These are phyloP conservation scores for Colletotrichum sp. DNA, from an alignment of 2,329 filamentous ascomycete species.

Conservation along the genomic window DNA sequence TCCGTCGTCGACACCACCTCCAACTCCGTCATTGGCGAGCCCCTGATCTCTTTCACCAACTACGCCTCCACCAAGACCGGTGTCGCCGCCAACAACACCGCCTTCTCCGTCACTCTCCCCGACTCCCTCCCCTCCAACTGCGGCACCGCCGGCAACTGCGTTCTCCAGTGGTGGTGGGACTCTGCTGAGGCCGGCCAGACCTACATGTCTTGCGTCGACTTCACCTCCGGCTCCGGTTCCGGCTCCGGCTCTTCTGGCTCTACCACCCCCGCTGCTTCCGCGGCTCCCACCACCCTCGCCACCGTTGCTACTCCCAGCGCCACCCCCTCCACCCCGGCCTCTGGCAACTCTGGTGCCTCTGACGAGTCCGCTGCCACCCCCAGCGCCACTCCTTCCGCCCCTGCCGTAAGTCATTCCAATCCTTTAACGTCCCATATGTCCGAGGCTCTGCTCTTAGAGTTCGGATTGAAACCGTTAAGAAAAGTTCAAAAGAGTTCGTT, in stretches of 20 bases:
- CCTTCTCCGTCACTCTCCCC: constrained; percentile 62
- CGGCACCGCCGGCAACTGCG: constrained; percentile 50
- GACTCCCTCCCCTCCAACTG: constrained; percentile 49
- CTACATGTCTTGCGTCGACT: constrained; percentile 69
- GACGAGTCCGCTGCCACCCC: not conserved
- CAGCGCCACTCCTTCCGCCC: not conserved
- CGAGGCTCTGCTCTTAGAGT: not conserved
- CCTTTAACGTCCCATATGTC: not conserved
- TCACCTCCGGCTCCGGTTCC: constrained; percentile 32
- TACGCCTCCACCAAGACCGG: constrained; percentile 30
- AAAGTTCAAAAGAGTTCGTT: not conserved
- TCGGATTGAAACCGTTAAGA: not conserved
- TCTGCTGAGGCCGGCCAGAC: constrained; percentile 62
- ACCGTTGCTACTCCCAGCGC: constrained; percentile 1
- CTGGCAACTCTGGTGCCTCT: not conserved
- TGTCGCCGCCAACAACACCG: constrained; percentile 29
- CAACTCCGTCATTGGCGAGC: constrained; percentile 52
- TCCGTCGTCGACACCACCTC: constrained; percentile 50
- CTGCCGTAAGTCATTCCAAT: not conserved
- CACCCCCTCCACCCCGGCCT: not conserved
- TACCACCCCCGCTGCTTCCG: not conserved
- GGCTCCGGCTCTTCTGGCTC: constrained; percentile 7
- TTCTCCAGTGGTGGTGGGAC: constrained; percentile 70
- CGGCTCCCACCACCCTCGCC: constrained; percentile 11
- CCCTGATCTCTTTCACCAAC: constrained; percentile 50